A percentile compares a stretch with the other conserved stretches of the same genome.
These are phyloP conservation scores for Entrophospora sp. DNA, from an alignment of 192 early-diverging fungal genomes.

Conservation along the genomic window DNA sequence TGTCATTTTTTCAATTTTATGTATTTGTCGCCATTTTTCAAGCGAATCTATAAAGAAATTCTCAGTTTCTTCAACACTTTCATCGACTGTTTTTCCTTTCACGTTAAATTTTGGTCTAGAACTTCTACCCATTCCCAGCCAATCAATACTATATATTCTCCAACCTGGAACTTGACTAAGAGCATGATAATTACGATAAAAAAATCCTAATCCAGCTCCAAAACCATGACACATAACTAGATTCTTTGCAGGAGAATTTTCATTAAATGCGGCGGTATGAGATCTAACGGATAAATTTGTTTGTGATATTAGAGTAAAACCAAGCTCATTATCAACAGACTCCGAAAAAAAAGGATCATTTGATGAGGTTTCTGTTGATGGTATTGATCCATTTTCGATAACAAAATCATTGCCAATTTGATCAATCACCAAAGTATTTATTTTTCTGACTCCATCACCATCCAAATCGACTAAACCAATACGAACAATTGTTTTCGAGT, in stretches of 20 bases:
- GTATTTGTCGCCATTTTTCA: conserved; percentile 75
- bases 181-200: conserved; percentile 48
- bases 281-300: conserved; percentile 26
- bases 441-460: conserved; percentile 32
- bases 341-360: conserved; percentile 16
- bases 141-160: conserved; percentile 71
- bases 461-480: conserved; percentile 49
- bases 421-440: conserved; percentile 56
- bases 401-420: conserved; percentile 28
- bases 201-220: conserved; percentile 74
- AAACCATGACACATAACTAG: conserved; percentile 74
- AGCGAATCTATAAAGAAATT: conserved; percentile 84
- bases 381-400: conserved; percentile 1
- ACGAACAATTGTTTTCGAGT: conserved; percentile 32
- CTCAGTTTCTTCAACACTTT: conserved; percentile 55
- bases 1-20: conserved; percentile 76
- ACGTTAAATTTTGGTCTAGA: conserved; percentile 63
- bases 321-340: conserved; percentile 25
- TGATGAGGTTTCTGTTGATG: conserved; percentile 22
- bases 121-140: conserved; percentile 92
- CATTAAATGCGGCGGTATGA: background rate
- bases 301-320: conserved; percentile 28
- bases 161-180: conserved; percentile 44
- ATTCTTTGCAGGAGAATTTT: background rate
- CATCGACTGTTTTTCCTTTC: conserved; percentile 34